These are phyloP conservation scores for Trichoderma asperelloides DNA, from an alignment of 495 filamentous ascomycete genomes.

Conservation along the genomic window DNA sequence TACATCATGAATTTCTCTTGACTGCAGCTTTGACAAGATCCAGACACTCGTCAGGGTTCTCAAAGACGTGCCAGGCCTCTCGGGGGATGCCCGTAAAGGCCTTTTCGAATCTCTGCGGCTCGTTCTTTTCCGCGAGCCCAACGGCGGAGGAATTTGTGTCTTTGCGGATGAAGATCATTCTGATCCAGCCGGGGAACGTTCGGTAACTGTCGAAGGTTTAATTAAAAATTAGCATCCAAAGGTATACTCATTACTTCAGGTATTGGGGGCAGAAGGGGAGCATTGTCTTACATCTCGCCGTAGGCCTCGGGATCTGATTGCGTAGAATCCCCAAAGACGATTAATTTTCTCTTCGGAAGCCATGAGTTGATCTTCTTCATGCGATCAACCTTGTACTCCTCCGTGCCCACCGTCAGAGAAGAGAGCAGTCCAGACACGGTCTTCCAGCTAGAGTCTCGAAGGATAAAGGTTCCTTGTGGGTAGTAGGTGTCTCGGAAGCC, in stretches of 20 bases:
- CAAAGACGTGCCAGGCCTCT: slow-evolving; percentile 70
- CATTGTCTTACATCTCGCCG: slow-evolving; percentile 51
- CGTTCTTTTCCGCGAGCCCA: slow-evolving; percentile 63
- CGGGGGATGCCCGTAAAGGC: slow-evolving; percentile 71
- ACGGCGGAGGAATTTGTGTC: slow-evolving; percentile 68
- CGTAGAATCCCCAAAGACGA: slow-evolving; percentile 84
- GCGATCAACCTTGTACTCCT: slow-evolving; percentile 78
- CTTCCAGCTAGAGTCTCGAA: slow-evolving; percentile 84
- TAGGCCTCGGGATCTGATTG: slow-evolving; percentile 90
- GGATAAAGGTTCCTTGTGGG: slow-evolving; percentile 67
- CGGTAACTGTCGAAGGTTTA: slow-evolving; percentile 24
- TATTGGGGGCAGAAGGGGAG: neutral
- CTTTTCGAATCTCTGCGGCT: slow-evolving; percentile 61
- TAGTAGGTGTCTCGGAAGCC: slow-evolving; percentile 61
- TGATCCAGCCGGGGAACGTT: slow-evolving; percentile 60
- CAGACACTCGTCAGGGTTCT: slow-evolving; percentile 56
- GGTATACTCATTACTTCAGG: neutral
- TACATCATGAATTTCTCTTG: neutral
- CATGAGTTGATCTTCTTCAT: slow-evolving; percentile 66
- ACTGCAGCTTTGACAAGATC: slow-evolving; percentile 26
- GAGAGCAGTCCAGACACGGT: slow-evolving; percentile 71
- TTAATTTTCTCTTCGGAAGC: slow-evolving; percentile 69
- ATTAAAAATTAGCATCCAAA: neutral
- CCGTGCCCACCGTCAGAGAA: slow-evolving; percentile 68
- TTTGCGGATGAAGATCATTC: slow-evolving; percentile 72